phyloP scores from a whole-genome alignment of 2,329 filamentous ascomycete species.

The Sarocladium strictum region DNA sequence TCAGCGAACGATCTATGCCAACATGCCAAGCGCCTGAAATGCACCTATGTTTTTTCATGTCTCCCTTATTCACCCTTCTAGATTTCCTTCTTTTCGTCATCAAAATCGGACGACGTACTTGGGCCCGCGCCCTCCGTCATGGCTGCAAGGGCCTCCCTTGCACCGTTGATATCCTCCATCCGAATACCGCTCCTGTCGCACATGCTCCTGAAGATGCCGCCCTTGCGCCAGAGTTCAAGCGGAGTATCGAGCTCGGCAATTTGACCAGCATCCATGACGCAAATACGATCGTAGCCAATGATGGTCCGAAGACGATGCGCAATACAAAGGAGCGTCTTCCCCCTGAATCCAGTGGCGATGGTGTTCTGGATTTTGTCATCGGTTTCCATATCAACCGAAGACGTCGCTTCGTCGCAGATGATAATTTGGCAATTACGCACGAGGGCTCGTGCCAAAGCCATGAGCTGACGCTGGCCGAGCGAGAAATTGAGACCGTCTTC shows the following conservation, averaged over 20 bases:
- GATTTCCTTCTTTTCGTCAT: slow-evolving; percentile 1
- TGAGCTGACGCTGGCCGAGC: slow-evolving; percentile 87
- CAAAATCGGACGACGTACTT: slow-evolving; percentile 10
- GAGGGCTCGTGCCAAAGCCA: slow-evolving; percentile 87
- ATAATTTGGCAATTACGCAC: slow-evolving; percentile 87
- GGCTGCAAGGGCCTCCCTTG: slow-evolving; percentile 27
- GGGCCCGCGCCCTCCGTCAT: background rate
- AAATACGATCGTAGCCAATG: slow-evolving; percentile 89
- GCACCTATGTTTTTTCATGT: too few relatives aligned
- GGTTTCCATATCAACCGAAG: slow-evolving; percentile 90
- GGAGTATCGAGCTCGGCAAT: slow-evolving; percentile 87
- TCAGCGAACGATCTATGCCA: too few relatives aligned
- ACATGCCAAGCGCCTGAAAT: too few relatives aligned
- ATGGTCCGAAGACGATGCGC: slow-evolving; percentile 90
- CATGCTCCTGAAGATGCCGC: slow-evolving; percentile 82
- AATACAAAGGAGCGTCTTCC: slow-evolving; percentile 86
- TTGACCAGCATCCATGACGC: slow-evolving; percentile 85
- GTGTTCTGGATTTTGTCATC: slow-evolving; percentile 92
- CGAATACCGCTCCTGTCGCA: slow-evolving; percentile 80
- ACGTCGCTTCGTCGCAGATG: slow-evolving; percentile 94
- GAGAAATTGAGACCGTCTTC: slow-evolving; percentile 97
- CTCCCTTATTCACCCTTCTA: too few relatives aligned
- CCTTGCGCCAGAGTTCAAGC: slow-evolving; percentile 61
- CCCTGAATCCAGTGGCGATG: slow-evolving; percentile 77
- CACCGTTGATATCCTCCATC: slow-evolving; percentile 44